Evolutionary conservation across 2,329 filamentous ascomycete genomes (phyloP).

Genomic region (Pyricularia sp.): DNA sequence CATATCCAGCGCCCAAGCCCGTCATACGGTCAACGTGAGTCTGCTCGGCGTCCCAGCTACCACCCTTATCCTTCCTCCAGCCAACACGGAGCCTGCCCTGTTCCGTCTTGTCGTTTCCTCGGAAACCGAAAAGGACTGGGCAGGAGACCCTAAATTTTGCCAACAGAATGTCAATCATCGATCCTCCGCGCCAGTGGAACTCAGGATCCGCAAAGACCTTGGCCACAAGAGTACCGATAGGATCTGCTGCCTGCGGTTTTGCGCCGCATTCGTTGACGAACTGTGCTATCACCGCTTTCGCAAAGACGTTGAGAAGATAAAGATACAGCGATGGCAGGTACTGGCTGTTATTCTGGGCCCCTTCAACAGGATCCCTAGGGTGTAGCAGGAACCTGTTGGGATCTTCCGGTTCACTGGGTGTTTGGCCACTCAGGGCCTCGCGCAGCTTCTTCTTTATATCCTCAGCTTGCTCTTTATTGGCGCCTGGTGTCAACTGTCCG

Average conservation of each 20-base stretch:
- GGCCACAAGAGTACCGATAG: slow-evolving; percentile 60
- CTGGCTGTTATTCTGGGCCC: slow-evolving; percentile 30
- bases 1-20: slow-evolving; percentile 75
- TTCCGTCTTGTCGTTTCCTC: slow-evolving; percentile 64
- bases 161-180: slow-evolving; percentile 66
- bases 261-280: slow-evolving; percentile 53
- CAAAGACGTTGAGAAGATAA: slow-evolving; percentile 64
- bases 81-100: slow-evolving; percentile 59
- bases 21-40: slow-evolving; percentile 76
- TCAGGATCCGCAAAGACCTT: slow-evolving; percentile 57
- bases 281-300: slow-evolving; percentile 59
- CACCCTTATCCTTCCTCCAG: slow-evolving; percentile 53
- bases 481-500: slow-evolving; percentile 41
- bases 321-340: slow-evolving; percentile 51
- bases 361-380: slow-evolving; percentile 27
- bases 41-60: slow-evolving; percentile 56
- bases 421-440: slow-evolving; percentile 36
- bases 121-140: slow-evolving; percentile 77
- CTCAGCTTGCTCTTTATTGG: slow-evolving; percentile 7
- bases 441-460: slow-evolving; percentile 42
- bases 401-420: slow-evolving; percentile 39
- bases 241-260: slow-evolving; percentile 54
- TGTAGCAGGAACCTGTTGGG: slow-evolving; percentile 40
- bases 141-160: slow-evolving; percentile 76
- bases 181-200: slow-evolving; percentile 54